Evolutionary conservation across 805 yeast species (phyloP).

Genomic region (Ascoidea tarda): DNA sequence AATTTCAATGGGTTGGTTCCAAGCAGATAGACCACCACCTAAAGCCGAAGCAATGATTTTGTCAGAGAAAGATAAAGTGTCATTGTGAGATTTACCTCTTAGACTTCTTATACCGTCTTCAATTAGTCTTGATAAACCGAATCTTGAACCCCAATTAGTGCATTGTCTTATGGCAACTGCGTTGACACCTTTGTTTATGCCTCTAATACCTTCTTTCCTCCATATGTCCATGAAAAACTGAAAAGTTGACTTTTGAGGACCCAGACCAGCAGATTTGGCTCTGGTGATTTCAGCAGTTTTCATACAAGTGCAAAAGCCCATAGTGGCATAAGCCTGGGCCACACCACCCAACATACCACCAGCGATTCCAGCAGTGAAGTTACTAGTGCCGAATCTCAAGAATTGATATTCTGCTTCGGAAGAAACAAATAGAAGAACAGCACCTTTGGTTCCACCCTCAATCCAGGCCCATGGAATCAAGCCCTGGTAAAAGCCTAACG

Average conservation of each 20-base stretch:
- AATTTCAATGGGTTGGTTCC: conserved; percentile 99
- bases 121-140: conserved; percentile 83
- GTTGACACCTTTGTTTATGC: conserved; percentile 95
- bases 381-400: conserved; percentile 45
- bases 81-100: conserved; percentile 46
- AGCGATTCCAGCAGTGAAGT: conserved; percentile 78
- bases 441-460: conserved; percentile 98
- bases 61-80: conserved; percentile 58
- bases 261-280: conserved; percentile 57
- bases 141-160: conserved; percentile 99
- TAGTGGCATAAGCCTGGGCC: conserved; percentile 89
- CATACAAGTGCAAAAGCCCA: conserved; percentile 99
- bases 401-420: conserved; percentile 81
- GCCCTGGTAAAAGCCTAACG: conserved; percentile 90
- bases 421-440: conserved; percentile 82
- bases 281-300: conserved; percentile 97
- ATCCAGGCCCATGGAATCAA: conserved; percentile 99
- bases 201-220: conserved; percentile 76
- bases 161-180: conserved; percentile 98
- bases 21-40: conserved; percentile 96
- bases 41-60: conserved; percentile 74
- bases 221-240: conserved; percentile 79
- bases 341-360: conserved; percentile 97
- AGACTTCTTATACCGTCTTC: conserved; percentile 65
- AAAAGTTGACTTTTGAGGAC: conserved; percentile 59